These are phyloP conservation scores for Leptodontidium sp. DNA, from an alignment of 2,329 filamentous ascomycete species.

Conservation along the genomic window DNA sequence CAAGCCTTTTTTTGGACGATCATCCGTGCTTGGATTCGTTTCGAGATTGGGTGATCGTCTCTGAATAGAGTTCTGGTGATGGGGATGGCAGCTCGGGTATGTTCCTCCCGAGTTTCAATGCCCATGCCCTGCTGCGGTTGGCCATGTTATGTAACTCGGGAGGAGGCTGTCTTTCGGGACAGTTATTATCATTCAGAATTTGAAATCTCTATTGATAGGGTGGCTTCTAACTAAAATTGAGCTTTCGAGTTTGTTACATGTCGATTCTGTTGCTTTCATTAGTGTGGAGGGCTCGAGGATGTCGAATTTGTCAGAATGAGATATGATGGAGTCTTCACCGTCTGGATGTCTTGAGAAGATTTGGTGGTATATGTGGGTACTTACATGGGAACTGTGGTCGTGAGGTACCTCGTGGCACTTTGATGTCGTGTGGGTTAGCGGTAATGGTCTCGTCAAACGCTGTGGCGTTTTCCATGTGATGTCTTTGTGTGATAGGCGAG, in stretches of 20 bases:
- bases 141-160: background rate
- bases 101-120: slow-evolving; percentile 14
- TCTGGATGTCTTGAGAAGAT: background rate
- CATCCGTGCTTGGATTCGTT: slow-evolving; percentile 5
- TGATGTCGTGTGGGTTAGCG: background rate
- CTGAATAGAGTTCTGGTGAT: background rate
- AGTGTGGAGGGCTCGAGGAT: too few relatives aligned
- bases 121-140: slow-evolving; percentile 1
- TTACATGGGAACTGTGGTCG: background rate
- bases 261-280: too few relatives aligned
- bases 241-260: too few relatives aligned
- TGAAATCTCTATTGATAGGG: background rate
- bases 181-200: background rate
- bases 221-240: background rate
- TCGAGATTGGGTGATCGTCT: background rate
- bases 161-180: background rate
- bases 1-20: slow-evolving; percentile 9
- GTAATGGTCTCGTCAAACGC: background rate
- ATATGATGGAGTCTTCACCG: background rate
- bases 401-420: background rate
- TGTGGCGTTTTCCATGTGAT: background rate
- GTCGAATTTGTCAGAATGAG: background rate
- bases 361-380: background rate
- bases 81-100: background rate
- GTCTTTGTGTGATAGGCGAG: background rate